Evolutionary conservation across 768 basidiomycete genomes (phyloP).

Genomic region (Sistotremastrum niveocremeum): DNA sequence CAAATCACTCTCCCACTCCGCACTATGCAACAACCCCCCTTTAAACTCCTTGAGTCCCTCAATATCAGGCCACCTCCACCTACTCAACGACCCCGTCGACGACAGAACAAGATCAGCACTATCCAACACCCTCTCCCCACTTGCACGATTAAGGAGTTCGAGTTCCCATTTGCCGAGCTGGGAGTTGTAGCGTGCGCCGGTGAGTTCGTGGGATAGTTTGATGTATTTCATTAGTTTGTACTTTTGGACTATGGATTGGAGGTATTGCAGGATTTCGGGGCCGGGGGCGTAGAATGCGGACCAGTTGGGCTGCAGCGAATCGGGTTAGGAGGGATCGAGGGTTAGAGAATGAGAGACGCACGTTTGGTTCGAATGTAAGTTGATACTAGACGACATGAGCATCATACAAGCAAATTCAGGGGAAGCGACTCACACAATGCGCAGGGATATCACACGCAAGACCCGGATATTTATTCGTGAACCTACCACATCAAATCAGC

Average conservation of each 20-base stretch:
- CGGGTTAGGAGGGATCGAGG: background rate
- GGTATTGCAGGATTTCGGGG: constrained; percentile 41
- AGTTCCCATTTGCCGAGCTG: constrained; percentile 42
- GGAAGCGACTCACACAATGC: constrained; percentile 34
- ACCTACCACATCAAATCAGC: constrained; percentile 33
- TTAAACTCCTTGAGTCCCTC: constrained; percentile 40
- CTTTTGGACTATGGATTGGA: constrained; percentile 40
- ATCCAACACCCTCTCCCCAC: constrained; percentile 33
- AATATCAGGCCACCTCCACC: constrained; percentile 60
- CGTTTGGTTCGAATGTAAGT: constrained; percentile 42
- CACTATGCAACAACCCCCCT: constrained; percentile 51
- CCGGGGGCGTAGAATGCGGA: constrained; percentile 48
- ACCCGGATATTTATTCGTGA: constrained; percentile 40
- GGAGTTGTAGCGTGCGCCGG: constrained; percentile 37
- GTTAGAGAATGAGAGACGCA: constrained; percentile 8
- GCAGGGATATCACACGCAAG: constrained; percentile 51
- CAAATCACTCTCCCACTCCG: constrained; percentile 36
- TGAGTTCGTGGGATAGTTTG: constrained; percentile 41
- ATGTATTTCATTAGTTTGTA: constrained; percentile 41
- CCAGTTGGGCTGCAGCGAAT: constrained; percentile 50
- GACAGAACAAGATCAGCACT: constrained; percentile 43
- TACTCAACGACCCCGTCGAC: constrained; percentile 36
- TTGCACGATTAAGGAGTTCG: constrained; percentile 25
- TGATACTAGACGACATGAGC: constrained; percentile 31
- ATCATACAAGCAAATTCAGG: too few species aligned